Percentiles rank a stretch among this genome's conserved stretches.
Evolutionary conservation across 2,329 filamentous ascomycete species (phyloP).

Genomic region (Colletotrichum cordylinicola): DNA sequence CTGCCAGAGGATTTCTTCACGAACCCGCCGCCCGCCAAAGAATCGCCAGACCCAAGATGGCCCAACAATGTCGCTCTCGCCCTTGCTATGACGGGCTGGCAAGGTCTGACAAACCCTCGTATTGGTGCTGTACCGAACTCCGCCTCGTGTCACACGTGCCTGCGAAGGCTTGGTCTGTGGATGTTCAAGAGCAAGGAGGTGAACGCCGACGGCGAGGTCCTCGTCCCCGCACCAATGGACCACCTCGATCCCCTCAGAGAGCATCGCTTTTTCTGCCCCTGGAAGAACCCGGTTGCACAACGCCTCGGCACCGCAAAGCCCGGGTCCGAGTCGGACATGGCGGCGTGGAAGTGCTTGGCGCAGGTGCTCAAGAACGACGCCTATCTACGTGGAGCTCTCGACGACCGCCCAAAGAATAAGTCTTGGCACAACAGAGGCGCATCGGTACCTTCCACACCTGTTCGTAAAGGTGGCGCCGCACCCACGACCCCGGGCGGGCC

Average conservation of each 20-base stretch:
- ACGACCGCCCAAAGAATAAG: constrained; percentile 23
- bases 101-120: constrained; percentile 62
- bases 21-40: constrained; percentile 37
- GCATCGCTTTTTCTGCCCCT: constrained; percentile 85
- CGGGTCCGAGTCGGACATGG: constrained; percentile 39
- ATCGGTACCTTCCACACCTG: constrained; percentile 15
- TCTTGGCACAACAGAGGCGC: constrained; percentile 18
- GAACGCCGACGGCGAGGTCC: constrained; percentile 55
- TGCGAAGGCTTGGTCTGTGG: constrained; percentile 90
- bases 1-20: constrained; percentile 63
- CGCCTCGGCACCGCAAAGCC: constrained; percentile 41
- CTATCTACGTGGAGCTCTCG: constrained; percentile 46
- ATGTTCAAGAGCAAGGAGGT: constrained; percentile 84
- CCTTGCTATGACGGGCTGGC: constrained; percentile 78
- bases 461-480: constrained; percentile 7
- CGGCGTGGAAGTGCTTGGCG: constrained; percentile 62
- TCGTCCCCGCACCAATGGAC: constrained; percentile 67
- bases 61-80: constrained; percentile 69
- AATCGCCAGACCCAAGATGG: constrained; percentile 11
- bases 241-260: constrained; percentile 73
- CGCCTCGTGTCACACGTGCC: constrained; percentile 83
- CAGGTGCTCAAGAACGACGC: constrained; percentile 65
- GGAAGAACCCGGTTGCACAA: constrained; percentile 72
- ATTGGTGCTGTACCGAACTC: constrained; percentile 72
- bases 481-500: constrained; percentile 15